Evolutionary conservation across 148 eudicot genomes (phyloP), one percentile per base, ranked within the genome.

Genomic region (Silene conica): DNA sequence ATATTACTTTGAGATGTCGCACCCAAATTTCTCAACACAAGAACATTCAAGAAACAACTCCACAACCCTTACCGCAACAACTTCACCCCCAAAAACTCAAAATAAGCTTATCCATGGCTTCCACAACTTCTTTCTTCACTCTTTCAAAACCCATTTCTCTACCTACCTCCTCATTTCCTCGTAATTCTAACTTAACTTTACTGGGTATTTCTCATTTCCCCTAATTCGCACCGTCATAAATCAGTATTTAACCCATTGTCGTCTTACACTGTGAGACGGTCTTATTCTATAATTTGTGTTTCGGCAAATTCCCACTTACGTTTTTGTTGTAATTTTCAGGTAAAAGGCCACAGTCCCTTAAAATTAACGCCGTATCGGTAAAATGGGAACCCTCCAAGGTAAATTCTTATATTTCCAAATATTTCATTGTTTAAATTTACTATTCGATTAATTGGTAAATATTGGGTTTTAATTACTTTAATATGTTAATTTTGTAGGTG

Each of bases 311-410:
- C 55, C 7, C 19, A 19, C 66, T 41, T 61, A 20, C 8, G 20
- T 71, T 73, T 71, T n/a, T 79, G n/a, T 25, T 10, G 57, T 23
- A 22, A 16, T 41, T 60, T 78, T 56, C 85, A 89, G 97, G 86
- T 58, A 26, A 73, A 8, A 76, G 81, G 72, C 76, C 80, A 73
- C 84, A 81, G 70, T 34, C 84, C 16, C 63, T 87, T 58, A 84
- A 84, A 82, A 76, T 92, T 54, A 84, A 79, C 79, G 97, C 92
- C 3, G 79, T 88, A 80, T 77, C 90, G 16, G 85, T 78, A 59
- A 82, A 82, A 74, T 87, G 78, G 77, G 97, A 92, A 59, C 89
- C 97, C 45, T 70, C 97, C 3, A 92, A 89, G 97, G 97, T 92
- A 77, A 14, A 45, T 71, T 45, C 5, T 46, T n/a, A 0, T 48